Conservation (phyloP, 805 yeast species). For the Candida berthetii region DNA sequence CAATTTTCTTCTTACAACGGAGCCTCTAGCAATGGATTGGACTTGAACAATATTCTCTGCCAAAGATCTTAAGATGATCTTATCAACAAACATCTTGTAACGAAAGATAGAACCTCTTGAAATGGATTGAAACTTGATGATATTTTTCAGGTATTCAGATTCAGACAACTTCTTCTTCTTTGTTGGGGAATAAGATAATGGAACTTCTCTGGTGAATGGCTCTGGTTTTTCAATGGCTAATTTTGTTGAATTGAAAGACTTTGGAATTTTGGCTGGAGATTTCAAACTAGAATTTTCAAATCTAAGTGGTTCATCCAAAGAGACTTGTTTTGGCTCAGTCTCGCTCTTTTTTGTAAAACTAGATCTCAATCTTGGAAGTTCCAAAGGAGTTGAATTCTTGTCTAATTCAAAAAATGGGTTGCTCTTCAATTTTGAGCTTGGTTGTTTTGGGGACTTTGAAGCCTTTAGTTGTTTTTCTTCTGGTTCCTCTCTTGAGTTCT, state of each 20-base stretch:
- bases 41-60: slow-evolving; percentile 41
- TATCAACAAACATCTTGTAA: slow-evolving; percentile 55
- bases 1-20: slow-evolving; percentile 19
- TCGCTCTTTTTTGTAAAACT: background rate
- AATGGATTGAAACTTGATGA: slow-evolving; percentile 57
- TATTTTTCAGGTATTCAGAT: slow-evolving; percentile 18
- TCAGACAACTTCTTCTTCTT: slow-evolving; percentile 13
- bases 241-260: too few species aligned
- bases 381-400: slow-evolving; percentile 3
- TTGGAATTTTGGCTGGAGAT: too few species aligned
- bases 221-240: too few species aligned
- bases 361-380: background rate
- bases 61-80: slow-evolving; percentile 54
- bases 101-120: slow-evolving; percentile 66
- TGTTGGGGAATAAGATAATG: slow-evolving; percentile 9
- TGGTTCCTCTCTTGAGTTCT: too few species aligned
- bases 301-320: too few species aligned
- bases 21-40: slow-evolving; percentile 49
- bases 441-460: background rate
- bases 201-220: too few species aligned
- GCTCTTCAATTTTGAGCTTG: background rate
- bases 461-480: too few species aligned
- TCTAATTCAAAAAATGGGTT: slow-evolving; percentile 12
- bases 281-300: background rate
- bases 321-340: too few species aligned